Percentiles rank a stretch among this genome's conserved stretches.
phyloP scores from a whole-genome alignment of 208 protist genomes.

The Trypanosoma vivax region DNA sequence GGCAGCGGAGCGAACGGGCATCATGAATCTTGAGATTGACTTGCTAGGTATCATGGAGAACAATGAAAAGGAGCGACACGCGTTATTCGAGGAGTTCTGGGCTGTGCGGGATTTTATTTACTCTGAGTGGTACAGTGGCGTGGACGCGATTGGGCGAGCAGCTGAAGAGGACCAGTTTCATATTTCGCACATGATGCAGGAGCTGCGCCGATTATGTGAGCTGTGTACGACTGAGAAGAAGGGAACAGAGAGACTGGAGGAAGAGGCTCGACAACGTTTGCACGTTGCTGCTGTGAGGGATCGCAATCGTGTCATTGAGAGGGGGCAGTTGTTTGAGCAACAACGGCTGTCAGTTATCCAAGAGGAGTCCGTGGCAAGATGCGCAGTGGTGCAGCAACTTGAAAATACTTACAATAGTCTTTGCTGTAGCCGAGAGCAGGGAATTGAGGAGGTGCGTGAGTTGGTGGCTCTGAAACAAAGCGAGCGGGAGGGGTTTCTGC shows the following conservation, averaged over 20 bases:
- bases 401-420: slow-evolving; percentile 21
- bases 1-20: slow-evolving; percentile 18
- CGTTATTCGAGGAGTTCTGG: slow-evolving; percentile 12
- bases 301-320: slow-evolving; percentile 18
- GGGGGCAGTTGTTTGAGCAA: slow-evolving; percentile 19
- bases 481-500: slow-evolving; percentile 12
- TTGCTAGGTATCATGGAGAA: slow-evolving; percentile 12
- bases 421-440: slow-evolving; percentile 27
- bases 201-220: slow-evolving; percentile 1
- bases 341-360: slow-evolving; percentile 8
- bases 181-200: slow-evolving; percentile 5
- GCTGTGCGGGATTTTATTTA: slow-evolving; percentile 8
- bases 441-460: slow-evolving; percentile 9
- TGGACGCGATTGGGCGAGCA: slow-evolving; percentile 5
- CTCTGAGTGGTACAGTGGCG: slow-evolving; percentile 12
- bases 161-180: not conserved
- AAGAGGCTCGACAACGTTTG: slow-evolving; percentile 12
- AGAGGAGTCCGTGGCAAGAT: slow-evolving; percentile 14
- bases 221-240: slow-evolving; percentile 2
- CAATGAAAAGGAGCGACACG: slow-evolving; percentile 5
- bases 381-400: slow-evolving; percentile 17
- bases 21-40: slow-evolving; percentile 8
- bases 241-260: slow-evolving; percentile 8
- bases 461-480: slow-evolving; percentile 9
- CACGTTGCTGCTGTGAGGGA: slow-evolving; percentile 16